Evolutionary conservation across 352 stramenopile genomes (phyloP), one percentile per base, ranked within the genome.

Genomic region (Pythium phragmitis): DNA sequence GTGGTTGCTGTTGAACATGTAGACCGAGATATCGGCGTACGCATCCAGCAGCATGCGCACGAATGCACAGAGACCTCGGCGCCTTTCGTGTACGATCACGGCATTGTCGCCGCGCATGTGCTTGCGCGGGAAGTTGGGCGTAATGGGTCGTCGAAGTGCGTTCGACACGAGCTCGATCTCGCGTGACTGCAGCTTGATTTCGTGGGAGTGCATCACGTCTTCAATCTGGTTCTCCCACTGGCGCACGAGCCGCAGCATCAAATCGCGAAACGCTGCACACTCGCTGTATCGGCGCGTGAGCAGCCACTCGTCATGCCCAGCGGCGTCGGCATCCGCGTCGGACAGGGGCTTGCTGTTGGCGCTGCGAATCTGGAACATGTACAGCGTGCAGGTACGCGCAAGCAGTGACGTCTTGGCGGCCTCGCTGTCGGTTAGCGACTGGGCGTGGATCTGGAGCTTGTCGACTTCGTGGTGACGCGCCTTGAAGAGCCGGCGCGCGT

Each of bases 241-340:
- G 56, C 68, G 69, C 62, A 88, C 83, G 52, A 74, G 65, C 26
- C 80, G 70, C 45, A 87, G 59, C 56, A 89, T 64, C 23, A 63
- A 57, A 41, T 75, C 57, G 33, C 80, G 82, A 57, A 89, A 85
- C 42, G 58, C 45, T 45, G 75, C 79, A 65, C 87, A 91, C 68
- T 91, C 78, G 17, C 79, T 89, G 62, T 85, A 91, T 41, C 82
- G 76, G 57, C 86, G 86, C 52, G 69, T 63, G 43, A 91, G 60
- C 36, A 71, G 63, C 82, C 79, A 91, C 17, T 65, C 57, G 48
- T 49, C 70, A 28, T 47, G 3, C n/a, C 3, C 26, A 30, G 70
- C 64, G 19, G 48, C 26, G 3, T 7, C 13, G 8, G 23, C 4
- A 47, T 47, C 23, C 56, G 55, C 19, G 65, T 30, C 4, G 26